Evolutionary conservation across 2,329 filamentous ascomycete genomes (phyloP), one percentile per base, ranked within the genome.

Genomic region (Aspergillus unguis): DNA sequence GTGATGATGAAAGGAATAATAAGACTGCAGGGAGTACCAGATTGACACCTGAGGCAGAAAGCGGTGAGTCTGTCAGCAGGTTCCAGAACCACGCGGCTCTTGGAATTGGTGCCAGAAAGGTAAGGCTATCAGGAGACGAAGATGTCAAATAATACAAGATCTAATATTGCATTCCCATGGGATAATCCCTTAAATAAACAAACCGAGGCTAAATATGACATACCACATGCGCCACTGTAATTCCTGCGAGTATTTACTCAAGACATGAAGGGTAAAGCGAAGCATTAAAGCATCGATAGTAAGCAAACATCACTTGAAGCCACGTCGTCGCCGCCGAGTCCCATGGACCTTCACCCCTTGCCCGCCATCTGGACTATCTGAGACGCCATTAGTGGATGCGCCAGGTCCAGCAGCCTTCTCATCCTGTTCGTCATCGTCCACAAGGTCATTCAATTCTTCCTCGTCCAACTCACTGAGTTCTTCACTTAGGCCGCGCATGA

Each of bases 401-500:
- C 53, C 57, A 6, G 44, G 26, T 50, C 54, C 62, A 57, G 27
- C 48, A 29, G 43, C 38, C 25, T 37, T 51, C 45, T 29, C 60
- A 44, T 59, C 66, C 42, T 63, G 59, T 48, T 75, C 85, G 78
- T 86, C 73, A 79, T 86, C 73, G 50, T 72, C 72, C 10, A 75
- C 73, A 37, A 90, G 75, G 32, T 87, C 89, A 63, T 88, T 85
- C 53, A 96, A 77, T 72, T 92, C 90, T 47, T 95, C 91, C 59
- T 96, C 92, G 62, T 95, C 92, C 67, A 96, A 85, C 66, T 96
- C 92, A 52, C 88, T 95, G 25, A 96, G 79, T 61, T 92, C 89
- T 70, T 96, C 92, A 63, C 89, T 95, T 71, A 92, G 85, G 10
- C 79, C 82, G 29, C 84, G 78, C 59, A 84, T 75, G n/a, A 87